Conservation (phyloP, 148 eudicot species). For the Limonium bicolor region DNA sequence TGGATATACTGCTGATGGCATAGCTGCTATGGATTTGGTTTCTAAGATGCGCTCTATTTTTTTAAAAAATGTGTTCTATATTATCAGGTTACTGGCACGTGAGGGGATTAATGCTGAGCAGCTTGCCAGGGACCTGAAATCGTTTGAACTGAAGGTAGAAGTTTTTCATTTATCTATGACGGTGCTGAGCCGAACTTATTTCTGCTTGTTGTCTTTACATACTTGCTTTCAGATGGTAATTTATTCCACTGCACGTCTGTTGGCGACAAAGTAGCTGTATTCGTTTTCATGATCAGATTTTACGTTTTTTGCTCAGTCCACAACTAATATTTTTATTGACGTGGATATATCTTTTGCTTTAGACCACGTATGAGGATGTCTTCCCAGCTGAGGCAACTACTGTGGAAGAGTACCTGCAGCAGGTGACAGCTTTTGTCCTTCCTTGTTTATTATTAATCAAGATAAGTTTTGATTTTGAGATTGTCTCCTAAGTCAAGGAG, state of each 20-base stretch:
- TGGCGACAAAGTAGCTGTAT: no score
- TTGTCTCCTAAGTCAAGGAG: neutral
- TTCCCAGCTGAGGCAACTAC: conserved; percentile 95
- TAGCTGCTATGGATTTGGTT: neutral
- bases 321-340: neutral
- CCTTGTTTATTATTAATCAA: neutral
- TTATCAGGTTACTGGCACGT: conserved; percentile 73
- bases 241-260: no score
- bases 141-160: conserved; percentile 78
- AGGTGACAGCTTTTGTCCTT: conserved; percentile 27
- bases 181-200: neutral
- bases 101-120: conserved; percentile 97
- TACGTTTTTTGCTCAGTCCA: neutral
- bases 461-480: neutral
- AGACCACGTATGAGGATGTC: conserved; percentile 95
- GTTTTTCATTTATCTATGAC: conserved; percentile 1
- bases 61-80: neutral
- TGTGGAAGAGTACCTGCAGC: conserved; percentile 86
- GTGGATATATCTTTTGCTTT: conserved; percentile 9
- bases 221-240: no score
- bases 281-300: no score
- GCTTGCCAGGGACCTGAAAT: conserved; percentile 87
- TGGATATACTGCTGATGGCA: neutral
- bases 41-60: neutral
- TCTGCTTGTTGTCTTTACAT: no score